Evolutionary conservation across 441 rosid genomes (phyloP).

Genomic region (Cnidoscolus chayamansa): DNA sequence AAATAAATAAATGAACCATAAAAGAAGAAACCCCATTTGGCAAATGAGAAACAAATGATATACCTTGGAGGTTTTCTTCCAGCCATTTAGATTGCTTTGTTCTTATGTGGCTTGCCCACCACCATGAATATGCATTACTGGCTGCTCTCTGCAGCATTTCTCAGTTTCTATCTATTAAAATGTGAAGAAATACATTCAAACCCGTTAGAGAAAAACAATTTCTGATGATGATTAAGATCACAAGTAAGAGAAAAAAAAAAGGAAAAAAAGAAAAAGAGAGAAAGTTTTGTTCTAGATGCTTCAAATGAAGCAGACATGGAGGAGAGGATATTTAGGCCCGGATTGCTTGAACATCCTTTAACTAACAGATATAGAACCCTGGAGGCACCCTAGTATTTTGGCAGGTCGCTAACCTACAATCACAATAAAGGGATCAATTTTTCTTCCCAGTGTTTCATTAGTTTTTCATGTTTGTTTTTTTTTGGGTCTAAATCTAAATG

Average conservation of each 20-base stretch:
- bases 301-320: constrained; percentile 24
- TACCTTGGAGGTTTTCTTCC: constrained; percentile 86
- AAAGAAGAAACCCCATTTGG: neutral
- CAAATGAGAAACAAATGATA: neutral
- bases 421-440: neutral
- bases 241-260: neutral
- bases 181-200: neutral
- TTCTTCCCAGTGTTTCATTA: too few species aligned
- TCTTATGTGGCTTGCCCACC: constrained; percentile 99
- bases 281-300: neutral
- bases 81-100: constrained; percentile 99
- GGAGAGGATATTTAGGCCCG: constrained; percentile 30
- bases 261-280: neutral
- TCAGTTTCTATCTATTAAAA: constrained; percentile 12
- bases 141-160: constrained; percentile 91
- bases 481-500: neutral
- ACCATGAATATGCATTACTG: constrained; percentile 92
- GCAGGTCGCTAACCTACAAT: constrained; percentile 6
- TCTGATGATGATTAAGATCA: neutral
- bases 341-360: constrained; percentile 30
- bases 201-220: neutral
- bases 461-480: too few species aligned
- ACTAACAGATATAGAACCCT: neutral
- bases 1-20: neutral
- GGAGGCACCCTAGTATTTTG: neutral